Evolutionary conservation across 2,329 filamentous ascomycete genomes (phyloP), one percentile per base, ranked within the genome.

Genomic region (Pyrenophora teres): DNA sequence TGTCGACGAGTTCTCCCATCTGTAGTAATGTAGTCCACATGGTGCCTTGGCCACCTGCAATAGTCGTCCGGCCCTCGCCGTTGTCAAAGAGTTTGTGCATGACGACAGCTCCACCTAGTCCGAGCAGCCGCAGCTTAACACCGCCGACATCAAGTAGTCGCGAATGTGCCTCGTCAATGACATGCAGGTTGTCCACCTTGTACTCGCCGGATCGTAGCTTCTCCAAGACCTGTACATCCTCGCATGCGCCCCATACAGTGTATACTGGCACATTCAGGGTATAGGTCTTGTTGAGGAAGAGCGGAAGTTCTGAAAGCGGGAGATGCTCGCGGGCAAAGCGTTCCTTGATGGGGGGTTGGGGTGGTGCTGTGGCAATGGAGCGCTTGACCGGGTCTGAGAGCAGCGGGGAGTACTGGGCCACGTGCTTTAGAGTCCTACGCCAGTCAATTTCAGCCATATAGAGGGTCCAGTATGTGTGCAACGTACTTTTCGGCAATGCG

Each of bases 61-160:
- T 99, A 2, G 95, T 99, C 43, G 94, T 99, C 75, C 93, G 87
- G 54, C 94, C 94, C 72, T 99, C 94, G 47, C 94, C 94, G 64
- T 99, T 99, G 75, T 99, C 94, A 70, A 99, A 99, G 15, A 99
- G 85, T 82, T 99, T 99, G 82, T 99, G 94, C 92, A 99, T 99
- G 54, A 99, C 94, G 4, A 99, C 93, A 6, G 94, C 94, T 67
- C 94, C 94, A 60, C 94, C 94, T 30, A 99, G 82, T 57, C 94
- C 94, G 25, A 99, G 84, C 42, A 99, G 83, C 68, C 94, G 89
- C 60, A 99, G 85, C 83, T 97, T 97, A 48, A 99, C 91, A 50
- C 94, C 94, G 50, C 93, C 94, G 54, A 97, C 82, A 77, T 99
- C 94, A 51, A 99, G 83, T 63, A 99, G 81, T 81, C 96, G 90